Evolutionary conservation across 2,329 filamentous ascomycete species (phyloP).

Genomic region (Zalaria sp.): DNA sequence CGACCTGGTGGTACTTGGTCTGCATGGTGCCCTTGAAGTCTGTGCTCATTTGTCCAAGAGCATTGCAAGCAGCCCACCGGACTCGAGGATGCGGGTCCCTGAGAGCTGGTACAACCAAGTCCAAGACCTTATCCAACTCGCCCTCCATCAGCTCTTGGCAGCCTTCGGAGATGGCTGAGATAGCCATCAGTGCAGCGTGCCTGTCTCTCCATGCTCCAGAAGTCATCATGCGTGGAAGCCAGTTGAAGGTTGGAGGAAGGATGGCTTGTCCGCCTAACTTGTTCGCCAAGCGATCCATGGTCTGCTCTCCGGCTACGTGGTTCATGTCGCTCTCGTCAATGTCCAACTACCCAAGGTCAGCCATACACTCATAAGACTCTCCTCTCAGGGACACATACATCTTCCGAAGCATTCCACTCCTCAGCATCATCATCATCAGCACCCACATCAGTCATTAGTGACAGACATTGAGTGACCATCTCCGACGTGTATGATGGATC

Average conservation of each 20-base stretch:
- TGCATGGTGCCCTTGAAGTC: conserved; percentile 98
- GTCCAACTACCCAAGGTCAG: conserved; percentile 50
- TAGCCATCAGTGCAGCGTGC: conserved; percentile 95
- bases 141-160: conserved; percentile 92
- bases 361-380: neutral
- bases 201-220: conserved; percentile 89
- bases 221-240: conserved; percentile 95
- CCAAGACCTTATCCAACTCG: conserved; percentile 84
- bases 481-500: conserved; percentile 82
- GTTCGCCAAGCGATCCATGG: conserved; percentile 94
- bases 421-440: conserved; percentile 86
- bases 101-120: conserved; percentile 84
- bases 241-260: conserved; percentile 84
- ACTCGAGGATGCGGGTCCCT: conserved; percentile 86
- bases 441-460: conserved; percentile 94
- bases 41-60: conserved; percentile 98
- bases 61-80: conserved; percentile 94
- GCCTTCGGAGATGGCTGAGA: conserved; percentile 94
- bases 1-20: conserved; percentile 77
- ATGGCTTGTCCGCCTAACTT: conserved; percentile 93
- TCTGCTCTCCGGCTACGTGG: conserved; percentile 94
- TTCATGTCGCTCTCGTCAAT: conserved; percentile 93
- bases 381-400: conserved; percentile 41
- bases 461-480: conserved; percentile 97
- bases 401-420: conserved; percentile 87